These are phyloP conservation scores for Penicillium waksmanii DNA, from an alignment of 495 filamentous ascomycete genomes.

Conservation along the genomic window DNA sequence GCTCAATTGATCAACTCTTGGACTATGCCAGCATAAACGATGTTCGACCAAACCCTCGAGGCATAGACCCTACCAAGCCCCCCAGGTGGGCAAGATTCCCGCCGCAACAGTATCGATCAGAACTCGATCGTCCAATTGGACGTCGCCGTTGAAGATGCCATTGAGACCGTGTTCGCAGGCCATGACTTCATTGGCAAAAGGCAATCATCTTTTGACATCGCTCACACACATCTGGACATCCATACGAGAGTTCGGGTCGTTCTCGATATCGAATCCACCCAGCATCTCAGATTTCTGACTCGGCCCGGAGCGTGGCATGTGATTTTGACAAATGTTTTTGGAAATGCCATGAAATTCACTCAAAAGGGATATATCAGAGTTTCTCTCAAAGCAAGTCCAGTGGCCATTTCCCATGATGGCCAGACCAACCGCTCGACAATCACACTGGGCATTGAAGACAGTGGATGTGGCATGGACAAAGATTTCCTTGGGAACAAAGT, in stretches of 20 bases:
- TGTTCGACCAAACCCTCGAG: constrained; percentile 13
- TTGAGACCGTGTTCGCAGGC: constrained; percentile 59
- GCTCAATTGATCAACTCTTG: constrained; percentile 66
- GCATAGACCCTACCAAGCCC: neutral
- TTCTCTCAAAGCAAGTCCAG: constrained; percentile 19
- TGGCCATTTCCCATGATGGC: constrained; percentile 4
- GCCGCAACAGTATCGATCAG: constrained; percentile 2
- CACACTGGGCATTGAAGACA: constrained; percentile 56
- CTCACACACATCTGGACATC: neutral
- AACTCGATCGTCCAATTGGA: constrained; percentile 38
- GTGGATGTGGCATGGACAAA: constrained; percentile 64
- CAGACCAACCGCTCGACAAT: constrained; percentile 13
- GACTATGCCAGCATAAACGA: constrained; percentile 48
- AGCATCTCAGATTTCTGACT: constrained; percentile 19
- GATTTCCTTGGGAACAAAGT: constrained; percentile 65
- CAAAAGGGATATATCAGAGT: constrained; percentile 28
- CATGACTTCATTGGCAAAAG: constrained; percentile 15
- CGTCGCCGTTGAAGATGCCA: constrained; percentile 54
- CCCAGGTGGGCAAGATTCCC: neutral
- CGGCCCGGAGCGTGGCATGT: constrained; percentile 23
- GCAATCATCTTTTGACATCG: neutral
- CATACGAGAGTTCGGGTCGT: constrained; percentile 43
- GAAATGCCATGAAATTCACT: constrained; percentile 44
- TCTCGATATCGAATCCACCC: constrained; percentile 48
- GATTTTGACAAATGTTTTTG: constrained; percentile 40